Evolutionary conservation across 345 rosid species (phyloP).

Genomic region (Hypericum androsaemum): DNA sequence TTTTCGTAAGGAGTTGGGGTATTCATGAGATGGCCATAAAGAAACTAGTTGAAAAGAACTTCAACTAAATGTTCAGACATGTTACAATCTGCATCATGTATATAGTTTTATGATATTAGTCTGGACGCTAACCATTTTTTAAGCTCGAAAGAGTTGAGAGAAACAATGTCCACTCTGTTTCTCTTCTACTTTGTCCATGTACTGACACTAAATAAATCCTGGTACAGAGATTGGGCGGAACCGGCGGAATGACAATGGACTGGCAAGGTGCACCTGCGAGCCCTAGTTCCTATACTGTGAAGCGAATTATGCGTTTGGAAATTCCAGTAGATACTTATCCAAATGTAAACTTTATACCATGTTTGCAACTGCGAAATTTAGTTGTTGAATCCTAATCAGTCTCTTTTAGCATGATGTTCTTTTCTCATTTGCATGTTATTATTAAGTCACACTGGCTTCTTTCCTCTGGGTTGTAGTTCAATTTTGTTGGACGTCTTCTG

Average conservation of each 20-base stretch:
- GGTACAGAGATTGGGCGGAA: constrained; percentile 70
- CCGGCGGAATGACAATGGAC: constrained; percentile 96
- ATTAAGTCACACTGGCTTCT: no score
- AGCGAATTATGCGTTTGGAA: constrained; percentile 94
- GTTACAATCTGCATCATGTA: no score
- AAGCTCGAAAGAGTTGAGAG: neutral
- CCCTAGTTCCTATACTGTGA: constrained; percentile 83
- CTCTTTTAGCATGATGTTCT: no score
- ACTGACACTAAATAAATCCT: constrained; percentile 7
- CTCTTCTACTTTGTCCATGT: constrained; percentile 1
- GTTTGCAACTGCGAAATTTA: no score
- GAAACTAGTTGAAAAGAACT: no score
- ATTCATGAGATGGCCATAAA: no score
- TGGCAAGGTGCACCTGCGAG: constrained; percentile 99
- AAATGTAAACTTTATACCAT: constrained; percentile 31
- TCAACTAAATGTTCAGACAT: no score
- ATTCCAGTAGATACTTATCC: constrained; percentile 93
- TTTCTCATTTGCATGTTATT: no score
- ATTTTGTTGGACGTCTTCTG: neutral
- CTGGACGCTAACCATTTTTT: neutral
- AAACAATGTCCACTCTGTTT: neutral
- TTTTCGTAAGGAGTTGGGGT: no score
- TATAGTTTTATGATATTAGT: no score
- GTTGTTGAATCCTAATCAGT: no score
- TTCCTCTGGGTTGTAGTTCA: neutral